Evolutionary conservation across 306 rosid species (phyloP), one percentile per base, ranked within the genome.

Genomic region (Cicer cuneatum): DNA sequence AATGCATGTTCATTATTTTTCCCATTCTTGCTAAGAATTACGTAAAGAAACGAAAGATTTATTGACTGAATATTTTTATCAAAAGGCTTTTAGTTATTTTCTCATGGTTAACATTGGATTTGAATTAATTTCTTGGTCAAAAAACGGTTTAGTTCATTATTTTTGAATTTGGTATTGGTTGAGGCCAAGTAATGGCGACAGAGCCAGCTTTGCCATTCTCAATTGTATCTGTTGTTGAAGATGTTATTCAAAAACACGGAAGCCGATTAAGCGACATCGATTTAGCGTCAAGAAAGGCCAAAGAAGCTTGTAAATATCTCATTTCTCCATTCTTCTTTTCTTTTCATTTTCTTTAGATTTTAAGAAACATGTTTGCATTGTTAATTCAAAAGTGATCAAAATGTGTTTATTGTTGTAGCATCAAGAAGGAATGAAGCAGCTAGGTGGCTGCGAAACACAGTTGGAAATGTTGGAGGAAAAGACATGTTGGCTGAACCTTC

Each of bases 401-500:
- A 10, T 10, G 15, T 21, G 14, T 5, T 3, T 37, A 47, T 42
- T 13, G 49, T 81, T 73, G 87, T 89, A 94, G 99, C 88, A 61
- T 82, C 79, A 78, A 92, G 96, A 86, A 86, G 99, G 71, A 85
- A 90, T 68, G 96, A 92, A 78, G 99, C 98, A 59, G 95, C 93
- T 1, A 62, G 63, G 57, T 94, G 99, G 99, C 75, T 94, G 21
- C 86, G 85, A 75, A 89, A 81, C 73, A 85, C 58, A 10, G 87
- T 84, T 47, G 98, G 96, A 68, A 84, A 80, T 6, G 88, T 87
- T 46, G 90, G 87, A 5, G 95, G 93, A 72, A 94, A 88, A 80
- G 99, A 92, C 41, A 73, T 94, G 58, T 85, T 96, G 6, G 86
- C 85, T 11, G 95, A 90, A 82, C 97, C 99, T 71, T 86, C 96